These are phyloP conservation scores for Staphylotrichum longicolle DNA, from an alignment of 495 filamentous ascomycete species.

Conservation along the genomic window DNA sequence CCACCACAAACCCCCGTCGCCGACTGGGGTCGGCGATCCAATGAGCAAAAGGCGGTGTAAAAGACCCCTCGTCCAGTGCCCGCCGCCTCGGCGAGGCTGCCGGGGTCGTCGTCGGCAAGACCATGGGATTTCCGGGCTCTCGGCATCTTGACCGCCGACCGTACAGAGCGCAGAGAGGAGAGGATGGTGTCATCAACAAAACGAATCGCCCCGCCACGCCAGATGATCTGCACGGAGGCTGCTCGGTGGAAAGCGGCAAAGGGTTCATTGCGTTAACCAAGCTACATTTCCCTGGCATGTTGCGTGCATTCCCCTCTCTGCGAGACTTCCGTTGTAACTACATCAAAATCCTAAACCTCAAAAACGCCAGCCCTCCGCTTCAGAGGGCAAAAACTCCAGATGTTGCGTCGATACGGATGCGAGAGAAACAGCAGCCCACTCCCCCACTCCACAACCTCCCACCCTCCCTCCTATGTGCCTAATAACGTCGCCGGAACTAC, in stretches of 20 bases:
- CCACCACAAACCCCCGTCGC: neutral
- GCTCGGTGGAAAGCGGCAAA: neutral
- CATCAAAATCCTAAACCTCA: conserved; percentile 25
- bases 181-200: conserved; percentile 3
- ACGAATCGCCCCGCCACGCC: no score
- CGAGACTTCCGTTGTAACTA: conserved; percentile 16
- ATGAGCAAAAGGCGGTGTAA: conserved; percentile 22
- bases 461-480: neutral
- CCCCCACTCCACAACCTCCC: neutral
- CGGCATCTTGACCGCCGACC: no score
- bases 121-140: neutral
- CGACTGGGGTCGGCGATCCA: neutral
- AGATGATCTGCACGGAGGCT: no score
- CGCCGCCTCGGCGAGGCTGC: conserved; percentile 1
- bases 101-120: neutral
- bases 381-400: conserved; percentile 13
- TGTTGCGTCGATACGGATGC: conserved; percentile 18
- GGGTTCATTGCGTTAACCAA: neutral
- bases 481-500: neutral
- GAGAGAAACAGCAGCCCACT: conserved; percentile 7
- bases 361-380: conserved; percentile 30
- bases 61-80: neutral
- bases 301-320: neutral
- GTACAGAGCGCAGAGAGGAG: no score
- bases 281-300: neutral